These are phyloP conservation scores for Nannizziopsis arthrosporioides DNA, from an alignment of 2,329 filamentous ascomycete genomes.

Conservation along the genomic window DNA sequence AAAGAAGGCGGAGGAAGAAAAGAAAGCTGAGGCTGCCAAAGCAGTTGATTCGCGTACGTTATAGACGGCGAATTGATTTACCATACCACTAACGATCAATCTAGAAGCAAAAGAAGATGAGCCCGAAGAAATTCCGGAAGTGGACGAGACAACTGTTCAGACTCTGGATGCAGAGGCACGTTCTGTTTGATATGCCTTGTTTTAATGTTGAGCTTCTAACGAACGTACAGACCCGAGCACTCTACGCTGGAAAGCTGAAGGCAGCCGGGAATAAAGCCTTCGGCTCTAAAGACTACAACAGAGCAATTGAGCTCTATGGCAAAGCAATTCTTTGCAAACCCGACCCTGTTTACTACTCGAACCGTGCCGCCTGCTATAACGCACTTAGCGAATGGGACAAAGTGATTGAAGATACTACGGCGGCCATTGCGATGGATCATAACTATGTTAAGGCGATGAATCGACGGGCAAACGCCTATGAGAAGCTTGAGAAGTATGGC, in stretches of 20 bases:
- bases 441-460: conserved; percentile 98
- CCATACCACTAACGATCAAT: conserved; percentile 13
- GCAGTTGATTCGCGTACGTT: conserved; percentile 27
- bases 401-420: conserved; percentile 92
- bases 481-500: conserved; percentile 80
- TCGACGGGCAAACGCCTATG: conserved; percentile 90
- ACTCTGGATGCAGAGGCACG: conserved; percentile 38
- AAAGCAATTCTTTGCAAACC: conserved; percentile 95
- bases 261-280: conserved; percentile 94
- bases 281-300: conserved; percentile 83
- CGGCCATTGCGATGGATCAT: conserved; percentile 82
- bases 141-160: conserved; percentile 40
- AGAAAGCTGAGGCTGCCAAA: conserved; percentile 37
- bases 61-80: conserved; percentile 13
- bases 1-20: conserved; percentile 49
- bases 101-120: conserved; percentile 45
- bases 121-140: conserved; percentile 57
- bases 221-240: conserved; percentile 56
- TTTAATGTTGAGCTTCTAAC: not conserved
- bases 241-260: conserved; percentile 84
- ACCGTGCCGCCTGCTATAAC: conserved; percentile 95
- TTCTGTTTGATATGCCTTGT: not conserved
- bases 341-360: conserved; percentile 97
- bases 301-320: conserved; percentile 87
- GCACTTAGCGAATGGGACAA: conserved; percentile 86